Conservation (phyloP, 2,329 filamentous ascomycete genomes). For the Penicillium sp. region DNA sequence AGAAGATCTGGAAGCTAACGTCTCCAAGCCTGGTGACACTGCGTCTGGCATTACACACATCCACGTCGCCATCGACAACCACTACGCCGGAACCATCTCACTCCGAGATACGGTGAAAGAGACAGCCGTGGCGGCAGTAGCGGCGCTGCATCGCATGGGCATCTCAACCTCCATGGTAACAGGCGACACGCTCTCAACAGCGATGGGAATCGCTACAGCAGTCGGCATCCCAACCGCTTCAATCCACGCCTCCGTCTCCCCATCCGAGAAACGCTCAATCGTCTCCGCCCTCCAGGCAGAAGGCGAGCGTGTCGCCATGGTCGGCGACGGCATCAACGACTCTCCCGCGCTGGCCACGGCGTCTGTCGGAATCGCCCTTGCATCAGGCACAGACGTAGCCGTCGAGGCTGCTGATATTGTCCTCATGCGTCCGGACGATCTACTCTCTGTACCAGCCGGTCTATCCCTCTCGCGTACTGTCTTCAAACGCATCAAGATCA, state of each 20-base stretch:
- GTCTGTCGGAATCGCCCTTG: constrained; percentile 87
- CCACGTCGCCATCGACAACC: constrained; percentile 80
- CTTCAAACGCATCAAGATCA: constrained; percentile 89
- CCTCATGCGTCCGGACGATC: constrained; percentile 85
- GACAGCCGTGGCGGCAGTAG: constrained; percentile 74
- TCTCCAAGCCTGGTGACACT: constrained; percentile 32
- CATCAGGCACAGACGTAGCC: constrained; percentile 90
- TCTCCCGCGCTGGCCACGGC: constrained; percentile 91
- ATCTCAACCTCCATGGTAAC: constrained; percentile 90
- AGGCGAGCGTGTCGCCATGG: constrained; percentile 87
- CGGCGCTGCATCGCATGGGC: constrained; percentile 78
- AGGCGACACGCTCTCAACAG: constrained; percentile 83
- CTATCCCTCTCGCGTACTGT: constrained; percentile 79
- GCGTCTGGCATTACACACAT: constrained; percentile 79
- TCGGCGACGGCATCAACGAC: constrained; percentile 98
- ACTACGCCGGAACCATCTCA: constrained; percentile 77
- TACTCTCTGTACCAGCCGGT: constrained; percentile 88
- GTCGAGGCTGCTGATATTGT: constrained; percentile 97
- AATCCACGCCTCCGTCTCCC: constrained; percentile 83
- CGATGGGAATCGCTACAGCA: constrained; percentile 74
- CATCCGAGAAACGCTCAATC: constrained; percentile 86
- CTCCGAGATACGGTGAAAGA: constrained; percentile 90
- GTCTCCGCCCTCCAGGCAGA: constrained; percentile 70
- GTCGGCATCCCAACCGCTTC: constrained; percentile 75
- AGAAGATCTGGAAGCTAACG: constrained; percentile 27